A percentile compares a stretch with the other conserved stretches of the same genome.
Evolutionary conservation across 2,329 filamentous ascomycete species (phyloP).

Genomic region (Phoma herbarum): DNA sequence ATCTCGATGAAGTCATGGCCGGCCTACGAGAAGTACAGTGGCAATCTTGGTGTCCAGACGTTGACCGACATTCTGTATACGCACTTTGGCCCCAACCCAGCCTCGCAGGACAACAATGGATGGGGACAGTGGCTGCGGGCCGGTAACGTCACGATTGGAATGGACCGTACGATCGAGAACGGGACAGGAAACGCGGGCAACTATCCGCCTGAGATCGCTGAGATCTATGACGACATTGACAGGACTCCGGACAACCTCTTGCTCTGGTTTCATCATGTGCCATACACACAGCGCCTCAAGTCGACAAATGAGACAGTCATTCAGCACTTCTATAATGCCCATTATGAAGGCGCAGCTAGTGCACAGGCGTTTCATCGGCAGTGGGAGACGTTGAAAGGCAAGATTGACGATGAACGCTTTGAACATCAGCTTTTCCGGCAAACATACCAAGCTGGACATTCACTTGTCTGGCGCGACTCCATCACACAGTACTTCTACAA

Average conservation of each 20-base stretch:
- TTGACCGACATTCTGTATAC: conserved; percentile 72
- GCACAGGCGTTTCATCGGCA: conserved; percentile 65
- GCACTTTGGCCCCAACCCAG: conserved; percentile 74
- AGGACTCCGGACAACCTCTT: conserved; percentile 74
- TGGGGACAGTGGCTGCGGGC: conserved; percentile 79
- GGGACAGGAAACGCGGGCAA: conserved; percentile 73
- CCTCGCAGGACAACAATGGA: conserved; percentile 70
- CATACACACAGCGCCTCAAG: conserved; percentile 69
- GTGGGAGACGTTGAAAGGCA: conserved; percentile 65
- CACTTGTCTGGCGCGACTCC: conserved; percentile 74
- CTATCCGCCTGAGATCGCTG: conserved; percentile 69
- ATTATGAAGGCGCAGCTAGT: conserved; percentile 67
- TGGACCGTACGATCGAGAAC: conserved; percentile 74
- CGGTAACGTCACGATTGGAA: conserved; percentile 67
- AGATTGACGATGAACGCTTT: conserved; percentile 68
- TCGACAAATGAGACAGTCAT: conserved; percentile 73
- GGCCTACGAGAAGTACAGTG: conserved; percentile 74
- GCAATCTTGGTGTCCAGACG: conserved; percentile 75
- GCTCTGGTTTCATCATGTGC: conserved; percentile 79
- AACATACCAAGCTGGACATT: conserved; percentile 72
- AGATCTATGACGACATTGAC: conserved; percentile 66
- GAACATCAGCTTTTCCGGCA: conserved; percentile 67
- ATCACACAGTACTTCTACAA: conserved; percentile 72
- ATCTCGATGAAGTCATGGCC: conserved; percentile 76
- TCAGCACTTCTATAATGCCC: conserved; percentile 71